These are phyloP conservation scores for Magnaporthiopsis rhizophila DNA, from an alignment of 2,329 filamentous ascomycete genomes.

Conservation along the genomic window DNA sequence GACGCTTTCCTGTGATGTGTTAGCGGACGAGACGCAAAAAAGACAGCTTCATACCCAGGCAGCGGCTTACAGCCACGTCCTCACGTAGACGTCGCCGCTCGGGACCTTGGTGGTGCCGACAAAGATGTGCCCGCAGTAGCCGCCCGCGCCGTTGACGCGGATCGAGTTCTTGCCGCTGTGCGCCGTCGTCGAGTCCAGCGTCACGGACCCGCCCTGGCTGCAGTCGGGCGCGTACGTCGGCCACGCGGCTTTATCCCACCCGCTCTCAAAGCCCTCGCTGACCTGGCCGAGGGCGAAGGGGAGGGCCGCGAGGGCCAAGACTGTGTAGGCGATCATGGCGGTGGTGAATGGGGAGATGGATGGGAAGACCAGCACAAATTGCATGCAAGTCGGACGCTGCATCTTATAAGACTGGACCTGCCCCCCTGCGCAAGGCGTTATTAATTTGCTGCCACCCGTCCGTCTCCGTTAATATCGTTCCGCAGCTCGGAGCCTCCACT, in stretches of 20 bases:
- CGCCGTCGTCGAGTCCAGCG: slow-evolving; percentile 46
- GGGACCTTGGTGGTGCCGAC: slow-evolving; percentile 50
- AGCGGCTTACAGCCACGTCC: slow-evolving; percentile 43
- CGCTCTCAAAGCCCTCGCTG: slow-evolving; percentile 47
- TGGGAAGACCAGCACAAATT: too few species aligned
- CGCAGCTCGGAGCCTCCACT: too few species aligned
- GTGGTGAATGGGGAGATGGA: too few species aligned
- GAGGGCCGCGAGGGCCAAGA: slow-evolving; percentile 32
- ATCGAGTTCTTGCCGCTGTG: slow-evolving; percentile 50
- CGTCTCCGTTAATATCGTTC: too few species aligned
- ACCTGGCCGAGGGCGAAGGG: slow-evolving; percentile 43
- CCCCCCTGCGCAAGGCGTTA: too few species aligned
- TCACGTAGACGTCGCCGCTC: slow-evolving; percentile 47
- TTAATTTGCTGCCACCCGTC: too few species aligned
- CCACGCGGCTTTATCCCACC: slow-evolving; percentile 50
- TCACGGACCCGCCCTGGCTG: slow-evolving; percentile 49
- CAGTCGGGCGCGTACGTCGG: slow-evolving; percentile 51
- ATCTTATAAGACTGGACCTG: too few species aligned
- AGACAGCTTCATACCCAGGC: too few species aligned
- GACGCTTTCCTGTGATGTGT: slow-evolving; percentile 38
- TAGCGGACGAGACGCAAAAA: slow-evolving; percentile 8
- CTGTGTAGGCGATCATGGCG: slow-evolving; percentile 33
- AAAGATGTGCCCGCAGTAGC: slow-evolving; percentile 52
- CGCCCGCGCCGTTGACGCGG: slow-evolving; percentile 42
- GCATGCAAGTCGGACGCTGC: too few species aligned